Evolutionary conservation across 2,329 filamentous ascomycete genomes (phyloP).

Genomic region (Nemania sp.): DNA sequence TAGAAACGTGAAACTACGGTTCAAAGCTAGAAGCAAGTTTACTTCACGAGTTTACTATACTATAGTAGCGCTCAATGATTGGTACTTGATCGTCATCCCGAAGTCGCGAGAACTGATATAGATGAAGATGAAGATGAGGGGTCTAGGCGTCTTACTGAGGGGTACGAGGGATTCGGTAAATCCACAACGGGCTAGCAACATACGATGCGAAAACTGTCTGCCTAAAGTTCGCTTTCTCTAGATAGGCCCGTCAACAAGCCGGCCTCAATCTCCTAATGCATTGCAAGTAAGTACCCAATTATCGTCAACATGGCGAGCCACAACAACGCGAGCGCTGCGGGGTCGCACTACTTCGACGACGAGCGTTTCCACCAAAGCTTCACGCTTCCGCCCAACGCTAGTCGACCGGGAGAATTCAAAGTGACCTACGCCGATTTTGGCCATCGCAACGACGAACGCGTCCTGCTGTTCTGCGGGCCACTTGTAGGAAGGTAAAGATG

Average conservation of each 20-base stretch:
- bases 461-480: conserved; percentile 41
- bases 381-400: conserved; percentile 28
- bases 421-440: conserved; percentile 43
- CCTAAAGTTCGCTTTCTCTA: too few species aligned
- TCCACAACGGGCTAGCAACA: background rate
- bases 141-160: background rate
- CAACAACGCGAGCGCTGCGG: background rate
- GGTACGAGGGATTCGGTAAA: background rate
- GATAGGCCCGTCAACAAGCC: too few species aligned
- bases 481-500: conserved; percentile 39
- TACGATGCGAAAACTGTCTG: too few species aligned
- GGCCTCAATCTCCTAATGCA: background rate
- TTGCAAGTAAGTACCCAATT: background rate
- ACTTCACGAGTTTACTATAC: too few species aligned
- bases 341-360: conserved; percentile 34
- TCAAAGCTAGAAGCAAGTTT: background rate
- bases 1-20: background rate
- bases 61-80: background rate
- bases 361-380: conserved; percentile 39
- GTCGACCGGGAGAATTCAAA: conserved; percentile 31
- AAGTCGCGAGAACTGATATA: background rate
- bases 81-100: background rate
- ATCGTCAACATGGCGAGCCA: conserved; percentile 8
- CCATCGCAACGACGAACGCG: conserved; percentile 37
- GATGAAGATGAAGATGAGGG: background rate